Conservation (phyloP, 225 moss, liverwort and hornwort genomes). For the Takakia lepidozioides region DNA sequence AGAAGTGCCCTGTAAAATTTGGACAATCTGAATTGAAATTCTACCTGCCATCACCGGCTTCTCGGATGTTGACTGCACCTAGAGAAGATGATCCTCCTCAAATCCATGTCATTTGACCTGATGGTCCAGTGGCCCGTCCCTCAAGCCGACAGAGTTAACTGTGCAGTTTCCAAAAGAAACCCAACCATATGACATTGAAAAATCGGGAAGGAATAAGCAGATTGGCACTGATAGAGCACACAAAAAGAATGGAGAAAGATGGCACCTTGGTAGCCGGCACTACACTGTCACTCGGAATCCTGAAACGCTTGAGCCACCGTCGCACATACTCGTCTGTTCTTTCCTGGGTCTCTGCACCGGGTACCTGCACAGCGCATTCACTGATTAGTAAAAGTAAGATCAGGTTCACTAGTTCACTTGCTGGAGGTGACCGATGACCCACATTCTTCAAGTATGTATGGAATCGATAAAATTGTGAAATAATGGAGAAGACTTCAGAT, state of each 20-base stretch:
- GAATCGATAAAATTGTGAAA: too few relatives aligned
- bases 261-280: conserved; percentile 72
- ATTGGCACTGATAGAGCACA: background rate
- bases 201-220: too few relatives aligned
- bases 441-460: too few relatives aligned
- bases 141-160: too few relatives aligned
- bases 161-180: background rate
- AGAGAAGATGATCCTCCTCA: conserved; percentile 68
- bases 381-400: too few relatives aligned
- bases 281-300: conserved; percentile 52
- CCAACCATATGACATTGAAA: too few relatives aligned
- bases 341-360: conserved; percentile 73
- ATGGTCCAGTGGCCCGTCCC: conserved; percentile 68
- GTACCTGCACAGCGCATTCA: conserved; percentile 37
- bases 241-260: background rate
- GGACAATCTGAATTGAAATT: background rate
- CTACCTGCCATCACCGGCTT: conserved; percentile 75
- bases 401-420: too few relatives aligned
- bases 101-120: conserved; percentile 92
- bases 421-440: too few relatives aligned
- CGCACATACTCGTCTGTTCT: conserved; percentile 63
- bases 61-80: conserved; percentile 56
- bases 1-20: too few relatives aligned
- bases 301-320: conserved; percentile 63
- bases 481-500: too few relatives aligned